Conservation (phyloP, 768 basidiomycete species). For the Leccinum olivaceopallidum region DNA sequence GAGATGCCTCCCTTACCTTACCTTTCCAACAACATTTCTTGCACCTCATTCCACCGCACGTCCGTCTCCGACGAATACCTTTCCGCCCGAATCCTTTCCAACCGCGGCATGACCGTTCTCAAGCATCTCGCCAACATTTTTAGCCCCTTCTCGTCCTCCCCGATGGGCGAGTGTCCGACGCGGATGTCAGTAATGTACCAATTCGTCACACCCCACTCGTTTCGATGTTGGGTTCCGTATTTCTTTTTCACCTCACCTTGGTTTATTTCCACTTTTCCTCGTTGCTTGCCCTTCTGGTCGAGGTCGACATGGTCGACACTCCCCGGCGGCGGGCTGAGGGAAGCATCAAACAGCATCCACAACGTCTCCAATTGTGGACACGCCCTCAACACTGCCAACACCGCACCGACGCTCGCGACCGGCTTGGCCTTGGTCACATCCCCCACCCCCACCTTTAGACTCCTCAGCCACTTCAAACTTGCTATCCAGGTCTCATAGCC, state of each 20-base stretch:
- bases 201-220: slow-evolving; percentile 24
- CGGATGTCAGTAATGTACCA: slow-evolving; percentile 14
- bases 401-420: slow-evolving; percentile 18
- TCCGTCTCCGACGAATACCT: slow-evolving; percentile 16
- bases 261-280: not conserved
- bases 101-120: slow-evolving; percentile 22
- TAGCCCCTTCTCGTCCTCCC: slow-evolving; percentile 10
- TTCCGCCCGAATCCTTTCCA: slow-evolving; percentile 20
- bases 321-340: slow-evolving; percentile 1
- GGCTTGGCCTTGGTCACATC: slow-evolving; percentile 21
- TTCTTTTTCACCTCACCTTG: not conserved
- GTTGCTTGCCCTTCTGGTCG: not conserved
- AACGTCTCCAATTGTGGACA: slow-evolving; percentile 22
- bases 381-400: slow-evolving; percentile 22
- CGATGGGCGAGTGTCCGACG: slow-evolving; percentile 27
- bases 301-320: too few species aligned
- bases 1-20: not conserved
- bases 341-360: slow-evolving; percentile 25
- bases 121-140: slow-evolving; percentile 18
- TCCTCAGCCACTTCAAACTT: slow-evolving; percentile 10
- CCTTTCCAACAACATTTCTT: slow-evolving; percentile 7
- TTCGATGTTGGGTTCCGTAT: not conserved
- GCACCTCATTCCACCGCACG: slow-evolving; percentile 15
- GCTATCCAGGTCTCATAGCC: slow-evolving; percentile 19
- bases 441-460: slow-evolving; percentile 22